Conservation (phyloP, 345 rosid species). For the Passiflora organensis region DNA sequence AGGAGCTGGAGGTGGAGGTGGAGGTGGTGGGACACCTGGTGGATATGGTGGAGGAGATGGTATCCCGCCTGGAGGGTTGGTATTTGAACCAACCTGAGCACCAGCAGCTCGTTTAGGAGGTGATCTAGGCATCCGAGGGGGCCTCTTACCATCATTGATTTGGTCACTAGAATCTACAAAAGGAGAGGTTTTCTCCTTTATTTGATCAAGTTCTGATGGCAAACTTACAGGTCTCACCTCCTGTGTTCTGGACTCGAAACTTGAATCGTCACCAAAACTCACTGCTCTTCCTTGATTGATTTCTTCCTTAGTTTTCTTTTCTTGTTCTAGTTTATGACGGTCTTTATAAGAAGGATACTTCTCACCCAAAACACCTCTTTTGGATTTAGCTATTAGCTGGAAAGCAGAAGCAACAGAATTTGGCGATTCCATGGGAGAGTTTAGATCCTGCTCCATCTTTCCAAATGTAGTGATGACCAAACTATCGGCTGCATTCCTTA, state of each 20-base stretch:
- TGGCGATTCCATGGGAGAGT: slow-evolving; percentile 57
- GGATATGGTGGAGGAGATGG: slow-evolving; percentile 61
- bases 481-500: slow-evolving; percentile 74
- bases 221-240: slow-evolving; percentile 32
- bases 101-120: slow-evolving; percentile 69
- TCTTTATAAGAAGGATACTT: slow-evolving; percentile 93
- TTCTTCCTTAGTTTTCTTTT: slow-evolving; percentile 71
- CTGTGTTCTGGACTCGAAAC: slow-evolving; percentile 20
- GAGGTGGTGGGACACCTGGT: slow-evolving; percentile 43
- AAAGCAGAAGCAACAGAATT: slow-evolving; percentile 70
- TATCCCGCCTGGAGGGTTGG: slow-evolving; percentile 34
- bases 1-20: slow-evolving; percentile 79
- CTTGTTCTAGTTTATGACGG: slow-evolving; percentile 89
- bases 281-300: slow-evolving; percentile 78
- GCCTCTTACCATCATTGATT: slow-evolving; percentile 61
- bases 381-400: slow-evolving; percentile 87
- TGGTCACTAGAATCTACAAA: slow-evolving; percentile 43
- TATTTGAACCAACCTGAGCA: slow-evolving; percentile 28
- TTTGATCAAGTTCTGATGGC: slow-evolving; percentile 69
- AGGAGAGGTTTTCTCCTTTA: slow-evolving; percentile 56
- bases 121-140: slow-evolving; percentile 74
- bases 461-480: slow-evolving; percentile 89
- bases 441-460: slow-evolving; percentile 52
- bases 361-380: slow-evolving; percentile 64
- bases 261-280: slow-evolving; percentile 46